These are phyloP conservation scores for Pestalotiopsis sp. DNA, from an alignment of 2,329 filamentous ascomycete genomes.

Conservation along the genomic window DNA sequence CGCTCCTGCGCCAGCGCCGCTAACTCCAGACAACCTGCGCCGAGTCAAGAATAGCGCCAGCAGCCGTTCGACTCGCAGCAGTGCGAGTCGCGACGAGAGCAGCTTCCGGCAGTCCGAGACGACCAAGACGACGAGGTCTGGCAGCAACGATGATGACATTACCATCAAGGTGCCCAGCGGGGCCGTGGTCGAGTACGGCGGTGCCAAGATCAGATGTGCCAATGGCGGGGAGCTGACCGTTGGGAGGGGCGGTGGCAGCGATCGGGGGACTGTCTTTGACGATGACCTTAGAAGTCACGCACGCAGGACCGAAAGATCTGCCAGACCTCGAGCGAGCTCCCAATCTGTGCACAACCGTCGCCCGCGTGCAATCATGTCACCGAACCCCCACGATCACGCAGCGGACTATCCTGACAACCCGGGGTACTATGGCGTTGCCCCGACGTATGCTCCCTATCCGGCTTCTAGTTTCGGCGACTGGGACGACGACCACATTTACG, in stretches of 20 bases:
- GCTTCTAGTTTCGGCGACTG: neutral
- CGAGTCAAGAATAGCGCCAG: constrained; percentile 51
- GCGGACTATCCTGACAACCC: constrained; percentile 18
- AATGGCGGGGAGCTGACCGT: constrained; percentile 65
- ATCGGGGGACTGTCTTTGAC: constrained; percentile 51
- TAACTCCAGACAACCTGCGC: constrained; percentile 60
- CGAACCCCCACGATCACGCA: constrained; percentile 19
- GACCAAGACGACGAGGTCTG: constrained; percentile 61
- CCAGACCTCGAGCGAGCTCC: constrained; percentile 49
- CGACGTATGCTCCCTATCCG: constrained; percentile 9
- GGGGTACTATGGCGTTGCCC: neutral
- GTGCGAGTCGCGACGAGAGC: constrained; percentile 64
- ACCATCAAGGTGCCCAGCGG: constrained; percentile 63
- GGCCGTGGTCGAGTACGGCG: constrained; percentile 58
- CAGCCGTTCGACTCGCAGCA: constrained; percentile 62
- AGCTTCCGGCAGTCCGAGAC: constrained; percentile 65
- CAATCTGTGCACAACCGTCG: constrained; percentile 48
- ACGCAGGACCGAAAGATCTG: constrained; percentile 44
- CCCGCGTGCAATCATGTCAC: constrained; percentile 1
- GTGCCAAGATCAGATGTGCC: constrained; percentile 60
- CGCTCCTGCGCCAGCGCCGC: constrained; percentile 37
- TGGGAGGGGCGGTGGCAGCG: constrained; percentile 48
- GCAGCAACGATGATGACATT: constrained; percentile 57
- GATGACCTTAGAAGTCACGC: constrained; percentile 48
- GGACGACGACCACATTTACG: neutral